Conservation (phyloP, 2,329 filamentous ascomycete genomes). For the Colletotrichum sp. region DNA sequence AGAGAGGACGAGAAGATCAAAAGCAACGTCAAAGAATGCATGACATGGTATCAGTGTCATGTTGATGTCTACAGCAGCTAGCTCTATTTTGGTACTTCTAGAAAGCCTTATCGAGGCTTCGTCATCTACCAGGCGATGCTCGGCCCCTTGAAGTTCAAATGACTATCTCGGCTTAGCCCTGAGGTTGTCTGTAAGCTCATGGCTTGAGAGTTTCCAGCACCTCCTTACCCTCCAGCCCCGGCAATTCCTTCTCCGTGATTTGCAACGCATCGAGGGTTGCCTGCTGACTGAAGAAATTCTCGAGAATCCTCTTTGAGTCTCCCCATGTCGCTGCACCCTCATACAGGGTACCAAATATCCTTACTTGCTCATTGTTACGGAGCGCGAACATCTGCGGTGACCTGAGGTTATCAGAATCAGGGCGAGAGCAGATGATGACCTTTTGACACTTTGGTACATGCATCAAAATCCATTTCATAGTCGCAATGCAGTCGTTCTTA, state of each 20-base stretch:
- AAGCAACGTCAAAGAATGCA: background rate
- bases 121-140: background rate
- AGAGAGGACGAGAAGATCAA: background rate
- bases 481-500: background rate
- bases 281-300: background rate
- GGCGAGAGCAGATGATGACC: background rate
- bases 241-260: background rate
- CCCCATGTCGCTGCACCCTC: background rate
- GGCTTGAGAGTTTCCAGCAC: too few species aligned
- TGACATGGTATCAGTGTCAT: too few species aligned
- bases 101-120: background rate
- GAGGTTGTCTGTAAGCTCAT: background rate
- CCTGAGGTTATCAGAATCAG: too few species aligned
- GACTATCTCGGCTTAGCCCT: background rate
- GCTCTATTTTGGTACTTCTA: background rate
- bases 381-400: background rate
- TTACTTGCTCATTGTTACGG: too few species aligned
- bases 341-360: background rate
- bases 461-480: background rate
- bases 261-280: background rate
- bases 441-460: background rate
- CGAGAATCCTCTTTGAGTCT: background rate
- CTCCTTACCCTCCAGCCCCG: background rate
- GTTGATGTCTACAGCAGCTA: background rate
- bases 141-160: background rate